Conservation (phyloP, 2,329 filamentous ascomycete species). For the Sarocladium strictum region DNA sequence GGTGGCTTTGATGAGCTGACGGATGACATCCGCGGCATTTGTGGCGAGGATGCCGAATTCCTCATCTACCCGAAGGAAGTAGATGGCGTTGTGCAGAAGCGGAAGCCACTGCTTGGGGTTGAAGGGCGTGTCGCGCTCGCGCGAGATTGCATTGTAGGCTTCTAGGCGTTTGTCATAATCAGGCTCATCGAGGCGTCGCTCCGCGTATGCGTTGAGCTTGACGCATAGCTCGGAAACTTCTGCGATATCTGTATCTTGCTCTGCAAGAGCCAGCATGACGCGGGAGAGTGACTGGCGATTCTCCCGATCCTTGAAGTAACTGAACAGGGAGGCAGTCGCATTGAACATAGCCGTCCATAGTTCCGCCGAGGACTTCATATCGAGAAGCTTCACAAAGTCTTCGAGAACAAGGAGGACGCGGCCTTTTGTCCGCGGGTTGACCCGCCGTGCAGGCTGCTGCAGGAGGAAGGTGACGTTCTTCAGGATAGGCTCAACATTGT, state of each 20-base stretch:
- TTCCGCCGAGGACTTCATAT: constrained; percentile 28
- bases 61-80: constrained; percentile 77
- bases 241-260: constrained; percentile 52
- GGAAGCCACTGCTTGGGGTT: constrained; percentile 77
- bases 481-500: constrained; percentile 71
- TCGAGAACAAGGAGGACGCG: constrained; percentile 74
- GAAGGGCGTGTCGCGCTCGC: constrained; percentile 51
- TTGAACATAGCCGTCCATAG: constrained; percentile 63
- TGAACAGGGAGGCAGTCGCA: constrained; percentile 75
- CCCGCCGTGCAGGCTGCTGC: constrained; percentile 74
- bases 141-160: constrained; percentile 70
- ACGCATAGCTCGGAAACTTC: constrained; percentile 65
- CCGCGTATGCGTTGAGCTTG: constrained; percentile 74
- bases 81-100: constrained; percentile 82
- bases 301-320: constrained; percentile 77
- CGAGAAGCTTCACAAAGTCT: constrained; percentile 66
- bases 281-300: constrained; percentile 70
- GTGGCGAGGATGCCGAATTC: constrained; percentile 76
- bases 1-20: constrained; percentile 66
- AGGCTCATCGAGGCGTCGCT: constrained; percentile 70
- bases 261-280: constrained; percentile 66
- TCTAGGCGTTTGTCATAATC: constrained; percentile 78
- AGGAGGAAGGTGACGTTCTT: constrained; percentile 76
- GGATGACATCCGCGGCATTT: constrained; percentile 77
- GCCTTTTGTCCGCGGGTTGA: constrained; percentile 78